Evolutionary conservation across 345 rosid genomes (phyloP).

Genomic region (Syzygium oleosum): DNA sequence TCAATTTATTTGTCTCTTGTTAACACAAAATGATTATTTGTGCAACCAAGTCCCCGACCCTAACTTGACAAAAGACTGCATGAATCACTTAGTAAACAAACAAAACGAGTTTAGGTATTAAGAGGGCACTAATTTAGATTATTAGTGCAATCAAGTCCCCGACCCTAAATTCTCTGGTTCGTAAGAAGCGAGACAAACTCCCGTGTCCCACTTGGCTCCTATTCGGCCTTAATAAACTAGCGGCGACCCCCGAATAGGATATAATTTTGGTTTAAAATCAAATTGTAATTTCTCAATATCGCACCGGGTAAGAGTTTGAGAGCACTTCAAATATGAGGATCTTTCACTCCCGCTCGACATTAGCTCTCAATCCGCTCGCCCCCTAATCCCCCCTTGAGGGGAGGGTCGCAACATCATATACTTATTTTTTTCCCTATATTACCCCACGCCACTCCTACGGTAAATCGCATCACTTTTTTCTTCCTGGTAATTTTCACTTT

Average conservation of each 20-base stretch:
- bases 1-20: background rate
- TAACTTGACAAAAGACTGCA: background rate
- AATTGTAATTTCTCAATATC: background rate
- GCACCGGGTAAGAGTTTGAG: background rate
- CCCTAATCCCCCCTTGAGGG: background rate
- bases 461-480: background rate
- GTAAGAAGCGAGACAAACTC: background rate
- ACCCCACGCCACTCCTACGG: background rate
- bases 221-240: fast-evolving
- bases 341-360: background rate
- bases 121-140: background rate
- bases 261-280: background rate
- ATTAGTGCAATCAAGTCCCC: background rate
- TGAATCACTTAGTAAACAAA: background rate
- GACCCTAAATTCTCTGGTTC: background rate
- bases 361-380: background rate
- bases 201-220: background rate
- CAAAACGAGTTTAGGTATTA: background rate
- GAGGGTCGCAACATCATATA: background rate
- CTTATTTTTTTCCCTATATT: background rate
- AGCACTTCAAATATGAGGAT: background rate
- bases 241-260: background rate
- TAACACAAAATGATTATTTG: no score
- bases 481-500: no score
- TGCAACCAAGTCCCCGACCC: no score